These are phyloP conservation scores for Setaria viridis DNA, from an alignment of 202 grass and related monocot genomes.

Conservation along the genomic window DNA sequence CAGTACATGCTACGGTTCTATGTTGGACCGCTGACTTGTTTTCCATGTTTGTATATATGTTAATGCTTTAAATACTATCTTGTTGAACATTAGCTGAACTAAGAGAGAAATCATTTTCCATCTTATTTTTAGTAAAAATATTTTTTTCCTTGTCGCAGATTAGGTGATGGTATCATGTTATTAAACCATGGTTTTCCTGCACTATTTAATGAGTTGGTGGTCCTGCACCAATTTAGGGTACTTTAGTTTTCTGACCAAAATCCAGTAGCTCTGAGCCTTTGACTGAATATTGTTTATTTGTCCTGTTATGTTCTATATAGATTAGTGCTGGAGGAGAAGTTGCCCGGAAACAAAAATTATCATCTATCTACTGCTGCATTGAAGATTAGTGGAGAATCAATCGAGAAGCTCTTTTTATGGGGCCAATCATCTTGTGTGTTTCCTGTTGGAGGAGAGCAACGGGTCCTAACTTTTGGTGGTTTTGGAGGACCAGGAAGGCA, in stretches of 20 bases:
- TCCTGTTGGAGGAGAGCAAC: conserved; percentile 49
- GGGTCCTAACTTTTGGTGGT: conserved; percentile 82
- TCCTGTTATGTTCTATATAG: conserved; percentile 49
- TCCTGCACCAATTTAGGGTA: not conserved
- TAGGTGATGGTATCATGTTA: not conserved
- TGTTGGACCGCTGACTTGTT: conserved; percentile 1
- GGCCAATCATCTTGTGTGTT: conserved; percentile 79
- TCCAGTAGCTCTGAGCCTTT: conserved; percentile 5
- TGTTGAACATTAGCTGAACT: conserved; percentile 33
- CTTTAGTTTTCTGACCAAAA: not conserved
- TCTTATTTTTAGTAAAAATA: not conserved
- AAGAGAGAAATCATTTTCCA: not conserved
- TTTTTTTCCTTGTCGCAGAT: not conserved
- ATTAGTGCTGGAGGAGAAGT: conserved; percentile 56
- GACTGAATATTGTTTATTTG: conserved; percentile 24
- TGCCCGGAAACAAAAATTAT: conserved; percentile 43
- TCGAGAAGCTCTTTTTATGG: conserved; percentile 93
- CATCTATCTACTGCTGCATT: conserved; percentile 60
- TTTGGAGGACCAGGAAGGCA: conserved; percentile 94
- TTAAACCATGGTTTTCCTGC: conserved; percentile 21
- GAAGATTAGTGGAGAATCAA: conserved; percentile 69
- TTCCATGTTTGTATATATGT: not conserved
- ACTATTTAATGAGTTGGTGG: not conserved
- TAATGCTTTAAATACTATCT: conserved; percentile 8
- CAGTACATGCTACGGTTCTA: conserved; percentile 13